Conservation (phyloP, 768 basidiomycete genomes). For the Naganishia kalamii region DNA sequence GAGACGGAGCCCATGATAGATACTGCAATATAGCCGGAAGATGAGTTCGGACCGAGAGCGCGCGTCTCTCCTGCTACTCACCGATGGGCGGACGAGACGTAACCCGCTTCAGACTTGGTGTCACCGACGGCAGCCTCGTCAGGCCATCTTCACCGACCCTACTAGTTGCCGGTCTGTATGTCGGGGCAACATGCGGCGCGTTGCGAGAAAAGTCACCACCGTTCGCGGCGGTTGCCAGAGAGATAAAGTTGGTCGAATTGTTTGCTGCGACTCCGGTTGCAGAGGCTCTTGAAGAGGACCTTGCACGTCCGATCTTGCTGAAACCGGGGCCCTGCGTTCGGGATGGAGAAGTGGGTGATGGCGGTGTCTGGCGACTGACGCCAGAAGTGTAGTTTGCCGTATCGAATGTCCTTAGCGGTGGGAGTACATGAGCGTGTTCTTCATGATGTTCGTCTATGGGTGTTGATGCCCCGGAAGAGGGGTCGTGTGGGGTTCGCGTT, state of each 20-base stretch:
- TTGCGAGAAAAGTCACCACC: neutral
- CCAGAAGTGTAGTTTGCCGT: neutral
- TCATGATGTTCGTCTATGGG: conserved; percentile 6
- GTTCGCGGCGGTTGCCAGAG: conserved; percentile 1
- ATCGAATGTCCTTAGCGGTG: conserved; percentile 4
- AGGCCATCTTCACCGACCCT: neutral
- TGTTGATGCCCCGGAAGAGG: neutral
- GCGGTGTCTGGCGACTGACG: neutral
- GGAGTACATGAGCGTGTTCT: conserved; percentile 1
- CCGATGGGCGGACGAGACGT: conserved; percentile 3
- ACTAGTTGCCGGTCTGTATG: neutral
- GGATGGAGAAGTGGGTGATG: neutral
- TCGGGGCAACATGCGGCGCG: neutral
- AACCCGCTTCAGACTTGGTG: neutral
- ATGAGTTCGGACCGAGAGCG: neutral
- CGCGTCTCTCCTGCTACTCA: neutral
- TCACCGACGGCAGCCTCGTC: neutral
- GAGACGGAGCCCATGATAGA: conserved; percentile 16
- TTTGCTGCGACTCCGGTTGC: conserved; percentile 8
- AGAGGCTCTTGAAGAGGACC: neutral
- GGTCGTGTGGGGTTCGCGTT: too few species aligned
- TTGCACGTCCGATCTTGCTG: neutral
- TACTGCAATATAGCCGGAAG: neutral
- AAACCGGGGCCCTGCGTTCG: neutral
- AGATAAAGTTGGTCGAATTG: neutral